phyloP scores from a whole-genome alignment of 1,284 basidiomycete species.

The Ustilago cynodontis region DNA sequence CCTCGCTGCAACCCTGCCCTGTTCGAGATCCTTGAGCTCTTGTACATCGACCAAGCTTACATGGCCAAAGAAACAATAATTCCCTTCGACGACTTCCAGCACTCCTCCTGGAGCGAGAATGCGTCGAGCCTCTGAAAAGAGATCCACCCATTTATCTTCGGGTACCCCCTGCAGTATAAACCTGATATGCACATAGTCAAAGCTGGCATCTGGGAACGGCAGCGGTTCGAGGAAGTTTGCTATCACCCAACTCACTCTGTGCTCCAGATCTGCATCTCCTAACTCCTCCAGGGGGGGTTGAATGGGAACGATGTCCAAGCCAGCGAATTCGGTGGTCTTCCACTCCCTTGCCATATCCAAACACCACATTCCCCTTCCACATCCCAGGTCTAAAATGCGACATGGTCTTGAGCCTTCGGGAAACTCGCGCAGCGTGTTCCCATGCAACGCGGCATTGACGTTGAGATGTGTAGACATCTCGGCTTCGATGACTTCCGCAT shows the following conservation, averaged over 20 bases:
- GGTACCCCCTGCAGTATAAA: conserved; percentile 46
- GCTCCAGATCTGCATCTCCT: conserved; percentile 45
- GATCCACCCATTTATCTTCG: conserved; percentile 53
- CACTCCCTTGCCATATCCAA: conserved; percentile 55
- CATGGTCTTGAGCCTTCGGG: conserved; percentile 37
- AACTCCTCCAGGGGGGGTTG: conserved; percentile 46
- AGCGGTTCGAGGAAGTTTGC: conserved; percentile 59
- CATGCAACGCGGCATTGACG: conserved; percentile 21
- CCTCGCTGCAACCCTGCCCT: conserved; percentile 14
- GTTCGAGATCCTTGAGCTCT: conserved; percentile 46
- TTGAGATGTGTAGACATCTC: conserved; percentile 44
- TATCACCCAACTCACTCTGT: conserved; percentile 59
- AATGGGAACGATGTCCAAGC: conserved; percentile 58
- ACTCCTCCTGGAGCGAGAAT: conserved; percentile 55
- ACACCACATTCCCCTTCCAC: conserved; percentile 55
- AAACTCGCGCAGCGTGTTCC: conserved; percentile 33
- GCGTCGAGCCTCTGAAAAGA: conserved; percentile 45
- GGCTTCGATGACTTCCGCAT: conserved; percentile 33
- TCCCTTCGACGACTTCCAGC: conserved; percentile 54
- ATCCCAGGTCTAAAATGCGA: conserved; percentile 57
- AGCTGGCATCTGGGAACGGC: conserved; percentile 59
- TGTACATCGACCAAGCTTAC: conserved; percentile 39
- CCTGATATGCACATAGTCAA: conserved; percentile 61
- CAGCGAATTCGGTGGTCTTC: conserved; percentile 58
- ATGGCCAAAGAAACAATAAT: conserved; percentile 52